phyloP scores from a whole-genome alignment of 2,329 filamentous ascomycete species.

The Colletotrichum abscissum region DNA sequence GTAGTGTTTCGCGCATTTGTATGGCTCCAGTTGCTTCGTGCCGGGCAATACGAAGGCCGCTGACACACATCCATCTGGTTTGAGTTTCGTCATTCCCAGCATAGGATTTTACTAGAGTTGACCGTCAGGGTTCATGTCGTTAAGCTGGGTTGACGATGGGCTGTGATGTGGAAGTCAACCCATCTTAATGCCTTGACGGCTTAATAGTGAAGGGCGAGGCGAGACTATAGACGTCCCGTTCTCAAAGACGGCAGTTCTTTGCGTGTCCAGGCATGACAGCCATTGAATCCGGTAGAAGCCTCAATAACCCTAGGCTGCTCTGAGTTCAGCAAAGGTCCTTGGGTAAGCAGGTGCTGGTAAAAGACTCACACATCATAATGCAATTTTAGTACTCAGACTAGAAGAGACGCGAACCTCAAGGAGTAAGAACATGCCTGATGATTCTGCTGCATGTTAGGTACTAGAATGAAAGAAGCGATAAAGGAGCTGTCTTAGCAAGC shows the following conservation, averaged over 20 bases:
- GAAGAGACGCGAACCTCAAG: not conserved
- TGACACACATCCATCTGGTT: constrained; percentile 3
- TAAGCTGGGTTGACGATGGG: not conserved
- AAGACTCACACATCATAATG: not conserved
- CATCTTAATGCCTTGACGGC: constrained; percentile 8
- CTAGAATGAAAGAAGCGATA: constrained; percentile 2
- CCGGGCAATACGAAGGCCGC: not conserved
- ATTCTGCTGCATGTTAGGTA: not conserved
- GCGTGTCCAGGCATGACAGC: not conserved
- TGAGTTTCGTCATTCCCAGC: not conserved
- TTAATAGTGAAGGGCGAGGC: not conserved
- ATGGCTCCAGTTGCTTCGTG: not conserved
- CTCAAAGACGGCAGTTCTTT: not conserved
- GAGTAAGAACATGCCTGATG: not conserved
- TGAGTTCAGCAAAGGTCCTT: not conserved
- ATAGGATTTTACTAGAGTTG: not conserved
- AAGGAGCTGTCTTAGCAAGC: not conserved
- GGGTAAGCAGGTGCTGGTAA: not conserved
- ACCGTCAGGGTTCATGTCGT: not conserved
- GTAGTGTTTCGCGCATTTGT: not conserved
- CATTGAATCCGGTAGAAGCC: constrained; percentile 6
- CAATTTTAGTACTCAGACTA: not conserved
- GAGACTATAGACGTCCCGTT: not conserved
- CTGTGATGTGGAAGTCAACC: not conserved
- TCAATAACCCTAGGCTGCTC: not conserved